phyloP scores from a whole-genome alignment of 108 stramenopile species.

The Nitzschia inconspicua region DNA sequence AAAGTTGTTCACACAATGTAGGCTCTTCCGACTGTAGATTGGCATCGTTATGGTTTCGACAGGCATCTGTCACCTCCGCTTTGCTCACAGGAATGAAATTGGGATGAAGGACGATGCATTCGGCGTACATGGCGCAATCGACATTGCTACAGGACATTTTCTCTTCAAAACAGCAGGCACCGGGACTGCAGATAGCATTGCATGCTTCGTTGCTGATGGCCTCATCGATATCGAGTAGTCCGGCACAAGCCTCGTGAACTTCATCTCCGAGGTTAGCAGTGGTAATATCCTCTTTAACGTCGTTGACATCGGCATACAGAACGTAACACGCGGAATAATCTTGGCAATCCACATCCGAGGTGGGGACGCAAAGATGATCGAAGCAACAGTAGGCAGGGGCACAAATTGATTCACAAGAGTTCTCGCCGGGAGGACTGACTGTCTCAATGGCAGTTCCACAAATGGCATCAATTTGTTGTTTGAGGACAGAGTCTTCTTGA shows the following conservation, averaged over 20 bases:
- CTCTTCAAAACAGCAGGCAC: conserved; percentile 21
- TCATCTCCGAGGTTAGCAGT: not conserved
- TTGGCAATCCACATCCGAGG: conserved; percentile 1
- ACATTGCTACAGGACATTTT: conserved; percentile 3
- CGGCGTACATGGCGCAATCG: conserved; percentile 9
- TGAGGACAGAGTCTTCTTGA: too few species aligned
- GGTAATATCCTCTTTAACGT: not conserved
- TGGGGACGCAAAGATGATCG: conserved; percentile 4
- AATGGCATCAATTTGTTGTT: not conserved
- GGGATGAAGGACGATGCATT: conserved; percentile 14
- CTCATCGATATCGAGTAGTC: not conserved
- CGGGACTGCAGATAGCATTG: conserved; percentile 7
- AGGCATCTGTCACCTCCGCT: conserved; percentile 13
- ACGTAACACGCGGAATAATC: conserved; percentile 23
- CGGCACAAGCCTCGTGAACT: conserved; percentile 5
- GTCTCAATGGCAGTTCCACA: not conserved
- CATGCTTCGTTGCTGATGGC: not conserved
- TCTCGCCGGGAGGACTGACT: not conserved
- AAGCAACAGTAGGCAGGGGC: conserved; percentile 21
- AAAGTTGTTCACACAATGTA: conserved; percentile 12
- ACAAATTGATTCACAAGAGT: not conserved
- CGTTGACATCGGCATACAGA: conserved; percentile 1
- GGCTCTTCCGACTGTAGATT: not conserved
- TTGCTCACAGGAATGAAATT: not conserved
- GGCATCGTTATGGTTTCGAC: conserved; percentile 9